Evolutionary conservation across 179 eudicot genomes (phyloP).

Genomic region (Kewa caespitosa): DNA sequence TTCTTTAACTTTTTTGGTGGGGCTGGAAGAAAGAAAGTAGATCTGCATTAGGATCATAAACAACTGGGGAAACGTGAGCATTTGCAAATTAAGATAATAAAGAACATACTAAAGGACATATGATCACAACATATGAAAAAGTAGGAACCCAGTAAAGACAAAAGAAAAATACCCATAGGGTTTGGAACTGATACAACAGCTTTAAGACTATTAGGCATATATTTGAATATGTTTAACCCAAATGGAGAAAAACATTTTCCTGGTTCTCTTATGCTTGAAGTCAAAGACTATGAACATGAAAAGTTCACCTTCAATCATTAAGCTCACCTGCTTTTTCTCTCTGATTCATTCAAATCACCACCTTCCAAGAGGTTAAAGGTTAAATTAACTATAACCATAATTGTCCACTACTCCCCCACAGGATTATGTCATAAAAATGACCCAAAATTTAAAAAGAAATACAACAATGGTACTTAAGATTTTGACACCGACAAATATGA

Average conservation of each 20-base stretch:
- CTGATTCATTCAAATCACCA: constrained; percentile 15
- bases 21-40: background rate
- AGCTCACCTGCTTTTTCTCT: constrained; percentile 20
- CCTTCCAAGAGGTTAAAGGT: constrained; percentile 6
- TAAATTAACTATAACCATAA: constrained; percentile 3
- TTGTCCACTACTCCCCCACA: background rate
- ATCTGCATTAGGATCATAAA: background rate
- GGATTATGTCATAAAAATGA: background rate
- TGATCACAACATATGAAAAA: background rate
- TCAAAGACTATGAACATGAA: constrained; percentile 21
- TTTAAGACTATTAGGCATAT: background rate
- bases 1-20: background rate
- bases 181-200: background rate
- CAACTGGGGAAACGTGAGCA: background rate
- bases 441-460: background rate
- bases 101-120: background rate
- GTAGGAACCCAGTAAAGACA: background rate
- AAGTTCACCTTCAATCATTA: constrained; percentile 21
- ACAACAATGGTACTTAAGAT: background rate
- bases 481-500: too few species aligned
- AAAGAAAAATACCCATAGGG: background rate
- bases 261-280: constrained; percentile 26
- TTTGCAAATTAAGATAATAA: background rate
- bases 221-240: background rate
- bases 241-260: background rate